Evolutionary conservation across 768 basidiomycete species (phyloP).

Genomic region (Pholiota microspora): DNA sequence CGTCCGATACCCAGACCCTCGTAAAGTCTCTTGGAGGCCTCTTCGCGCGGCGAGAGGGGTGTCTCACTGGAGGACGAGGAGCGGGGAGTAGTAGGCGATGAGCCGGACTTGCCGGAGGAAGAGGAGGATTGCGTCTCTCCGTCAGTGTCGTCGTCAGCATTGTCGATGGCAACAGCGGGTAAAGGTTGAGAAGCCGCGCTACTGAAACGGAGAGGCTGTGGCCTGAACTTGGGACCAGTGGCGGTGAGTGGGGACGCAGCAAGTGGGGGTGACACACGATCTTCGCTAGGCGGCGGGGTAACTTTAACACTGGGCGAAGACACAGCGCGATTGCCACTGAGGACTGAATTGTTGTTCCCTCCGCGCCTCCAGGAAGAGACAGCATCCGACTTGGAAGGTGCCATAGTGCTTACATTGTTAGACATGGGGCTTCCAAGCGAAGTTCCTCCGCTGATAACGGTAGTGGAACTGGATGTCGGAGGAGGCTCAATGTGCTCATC

Average conservation of each 20-base stretch:
- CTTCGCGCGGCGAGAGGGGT: conserved; percentile 82
- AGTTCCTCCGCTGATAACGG: conserved; percentile 70
- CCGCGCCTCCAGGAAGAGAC: conserved; percentile 82
- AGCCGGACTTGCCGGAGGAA: conserved; percentile 55
- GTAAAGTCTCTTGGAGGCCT: conserved; percentile 82
- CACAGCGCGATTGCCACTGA: conserved; percentile 60
- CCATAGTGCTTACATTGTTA: conserved; percentile 31
- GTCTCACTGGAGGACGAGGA: conserved; percentile 61
- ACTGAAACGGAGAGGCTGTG: conserved; percentile 67
- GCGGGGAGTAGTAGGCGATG: conserved; percentile 77
- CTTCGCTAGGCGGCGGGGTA: conserved; percentile 67
- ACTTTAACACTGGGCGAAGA: conserved; percentile 70
- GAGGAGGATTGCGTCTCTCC: conserved; percentile 58
- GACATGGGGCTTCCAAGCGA: conserved; percentile 56
- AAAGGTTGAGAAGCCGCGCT: conserved; percentile 48
- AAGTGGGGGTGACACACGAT: conserved; percentile 51
- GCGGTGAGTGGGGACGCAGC: conserved; percentile 22
- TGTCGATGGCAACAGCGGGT: conserved; percentile 57
- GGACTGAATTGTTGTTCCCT: conserved; percentile 67
- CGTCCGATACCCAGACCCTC: conserved; percentile 86
- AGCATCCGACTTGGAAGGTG: conserved; percentile 79
- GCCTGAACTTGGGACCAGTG: conserved; percentile 45
- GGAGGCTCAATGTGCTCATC: conserved; percentile 45
- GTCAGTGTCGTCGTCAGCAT: conserved; percentile 49
- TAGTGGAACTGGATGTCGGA: conserved; percentile 59